A percentile compares a stretch with the other conserved stretches of the same genome.
These are phyloP conservation scores for Chlorella sp. DNA, from an alignment of 139 green algal species.

Conservation along the genomic window DNA sequence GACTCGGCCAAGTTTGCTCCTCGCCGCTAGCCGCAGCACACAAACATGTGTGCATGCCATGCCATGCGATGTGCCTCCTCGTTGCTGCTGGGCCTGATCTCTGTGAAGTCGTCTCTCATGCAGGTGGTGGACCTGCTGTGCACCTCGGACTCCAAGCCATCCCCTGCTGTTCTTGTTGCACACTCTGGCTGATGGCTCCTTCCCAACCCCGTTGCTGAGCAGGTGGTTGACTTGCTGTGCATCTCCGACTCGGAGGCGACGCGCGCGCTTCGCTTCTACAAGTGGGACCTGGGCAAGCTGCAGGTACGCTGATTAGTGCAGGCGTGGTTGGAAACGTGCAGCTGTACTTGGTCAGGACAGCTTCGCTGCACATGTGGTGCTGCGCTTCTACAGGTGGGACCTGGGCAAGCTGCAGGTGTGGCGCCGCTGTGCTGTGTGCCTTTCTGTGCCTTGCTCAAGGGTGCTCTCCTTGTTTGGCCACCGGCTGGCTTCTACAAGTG, in stretches of 20 bases:
- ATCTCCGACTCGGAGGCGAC: constrained; percentile 67
- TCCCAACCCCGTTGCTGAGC: background rate
- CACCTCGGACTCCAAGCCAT: background rate
- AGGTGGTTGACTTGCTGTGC: constrained; percentile 59
- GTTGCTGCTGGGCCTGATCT: too few relatives aligned
- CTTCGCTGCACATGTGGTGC: background rate
- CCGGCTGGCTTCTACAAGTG: constrained; percentile 85
- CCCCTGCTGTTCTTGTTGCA: background rate
- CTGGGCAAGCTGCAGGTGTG: constrained; percentile 4
- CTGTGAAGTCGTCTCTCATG: too few relatives aligned
- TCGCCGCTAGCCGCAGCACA: too few relatives aligned
- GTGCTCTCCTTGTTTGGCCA: background rate
- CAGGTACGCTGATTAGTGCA: constrained; percentile 7
- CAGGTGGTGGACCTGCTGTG: too few relatives aligned
- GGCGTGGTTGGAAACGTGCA: too few relatives aligned
- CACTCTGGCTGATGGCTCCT: too few relatives aligned
- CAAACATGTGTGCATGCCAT: too few relatives aligned
- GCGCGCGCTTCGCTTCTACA: constrained; percentile 77
- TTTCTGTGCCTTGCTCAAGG: too few relatives aligned
- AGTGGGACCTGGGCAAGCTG: constrained; percentile 64
- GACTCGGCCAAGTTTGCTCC: too few relatives aligned
- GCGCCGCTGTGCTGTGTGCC: background rate
- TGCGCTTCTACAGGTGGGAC: constrained; percentile 82
- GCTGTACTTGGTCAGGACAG: too few relatives aligned
- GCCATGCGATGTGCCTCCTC: too few relatives aligned